Evolutionary conservation across 495 filamentous ascomycete genomes (phyloP).

Genomic region (Jackrogersella minutella): DNA sequence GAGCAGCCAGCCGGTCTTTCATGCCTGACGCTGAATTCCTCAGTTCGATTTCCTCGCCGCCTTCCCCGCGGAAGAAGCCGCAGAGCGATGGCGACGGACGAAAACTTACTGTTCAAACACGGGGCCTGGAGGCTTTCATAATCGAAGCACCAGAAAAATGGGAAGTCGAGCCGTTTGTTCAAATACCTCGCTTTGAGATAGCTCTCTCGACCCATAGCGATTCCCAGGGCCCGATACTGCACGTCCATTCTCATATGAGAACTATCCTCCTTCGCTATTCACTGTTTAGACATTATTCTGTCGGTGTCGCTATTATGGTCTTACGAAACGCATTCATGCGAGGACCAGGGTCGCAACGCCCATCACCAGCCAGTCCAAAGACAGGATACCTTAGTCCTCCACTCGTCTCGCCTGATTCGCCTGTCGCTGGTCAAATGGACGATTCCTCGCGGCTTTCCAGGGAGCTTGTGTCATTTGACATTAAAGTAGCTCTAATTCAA

Average conservation of each 20-base stretch:
- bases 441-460: slow-evolving; percentile 38
- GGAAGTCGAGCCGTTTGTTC: slow-evolving; percentile 86
- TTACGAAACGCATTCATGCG: slow-evolving; percentile 76
- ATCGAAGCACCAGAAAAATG: slow-evolving; percentile 85
- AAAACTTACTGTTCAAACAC: slow-evolving; percentile 78
- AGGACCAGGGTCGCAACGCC: slow-evolving; percentile 36
- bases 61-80: slow-evolving; percentile 65
- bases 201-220: slow-evolving; percentile 86
- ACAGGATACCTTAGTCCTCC: slow-evolving; percentile 46
- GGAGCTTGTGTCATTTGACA: slow-evolving; percentile 82
- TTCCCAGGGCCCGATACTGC: slow-evolving; percentile 82
- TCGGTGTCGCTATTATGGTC: slow-evolving; percentile 80
- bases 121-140: slow-evolving; percentile 86
- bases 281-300: slow-evolving; percentile 91
- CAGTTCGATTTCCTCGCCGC: slow-evolving; percentile 65
- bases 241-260: slow-evolving; percentile 81
- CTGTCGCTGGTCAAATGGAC: slow-evolving; percentile 45
- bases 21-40: slow-evolving; percentile 64
- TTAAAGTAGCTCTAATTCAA: slow-evolving; percentile 80
- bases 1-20: slow-evolving; percentile 65
- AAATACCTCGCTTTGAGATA: slow-evolving; percentile 85
- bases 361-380: slow-evolving; percentile 37
- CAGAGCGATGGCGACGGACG: slow-evolving; percentile 79
- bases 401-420: slow-evolving; percentile 44
- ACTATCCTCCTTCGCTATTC: slow-evolving; percentile 88